phyloP scores from a whole-genome alignment of 176 grass and related monocot genomes.

The Rhynchospora pubera region DNA sequence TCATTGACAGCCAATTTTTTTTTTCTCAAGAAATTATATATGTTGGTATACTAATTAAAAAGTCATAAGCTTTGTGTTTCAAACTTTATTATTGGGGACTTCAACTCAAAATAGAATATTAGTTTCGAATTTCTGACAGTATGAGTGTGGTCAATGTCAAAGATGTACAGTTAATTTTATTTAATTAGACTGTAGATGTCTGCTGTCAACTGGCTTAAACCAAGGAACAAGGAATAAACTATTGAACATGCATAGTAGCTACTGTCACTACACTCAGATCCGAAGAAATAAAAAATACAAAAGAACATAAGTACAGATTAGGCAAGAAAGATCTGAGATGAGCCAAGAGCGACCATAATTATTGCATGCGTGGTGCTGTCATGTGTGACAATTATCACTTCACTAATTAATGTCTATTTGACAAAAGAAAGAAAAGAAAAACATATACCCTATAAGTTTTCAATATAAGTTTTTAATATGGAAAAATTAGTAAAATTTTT shows the following conservation, averaged over 20 bases:
- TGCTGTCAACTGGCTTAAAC: background rate
- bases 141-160: slow-evolving; percentile 17
- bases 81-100: background rate
- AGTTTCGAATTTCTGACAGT: background rate
- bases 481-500: too few relatives aligned
- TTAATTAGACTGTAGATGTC: background rate
- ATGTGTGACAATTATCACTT: slow-evolving; percentile 3
- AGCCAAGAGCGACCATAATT: background rate
- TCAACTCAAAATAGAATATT: background rate
- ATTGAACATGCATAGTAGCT: background rate
- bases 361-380: background rate
- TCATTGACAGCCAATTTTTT: background rate
- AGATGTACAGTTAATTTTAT: background rate
- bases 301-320: background rate
- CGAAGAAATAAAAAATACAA: background rate
- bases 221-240: background rate
- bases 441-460: too few relatives aligned
- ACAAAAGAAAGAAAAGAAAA: too few relatives aligned
- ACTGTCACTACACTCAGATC: background rate
- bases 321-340: slow-evolving; percentile 7
- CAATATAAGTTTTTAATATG: too few relatives aligned
- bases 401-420: background rate
- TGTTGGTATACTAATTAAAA: background rate
- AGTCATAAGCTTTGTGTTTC: slow-evolving; percentile 9
- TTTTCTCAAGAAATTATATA: background rate